Base-by-base conservation (phyloP, 768 basidiomycete genomes). In the Ramaria rubella region DNA sequence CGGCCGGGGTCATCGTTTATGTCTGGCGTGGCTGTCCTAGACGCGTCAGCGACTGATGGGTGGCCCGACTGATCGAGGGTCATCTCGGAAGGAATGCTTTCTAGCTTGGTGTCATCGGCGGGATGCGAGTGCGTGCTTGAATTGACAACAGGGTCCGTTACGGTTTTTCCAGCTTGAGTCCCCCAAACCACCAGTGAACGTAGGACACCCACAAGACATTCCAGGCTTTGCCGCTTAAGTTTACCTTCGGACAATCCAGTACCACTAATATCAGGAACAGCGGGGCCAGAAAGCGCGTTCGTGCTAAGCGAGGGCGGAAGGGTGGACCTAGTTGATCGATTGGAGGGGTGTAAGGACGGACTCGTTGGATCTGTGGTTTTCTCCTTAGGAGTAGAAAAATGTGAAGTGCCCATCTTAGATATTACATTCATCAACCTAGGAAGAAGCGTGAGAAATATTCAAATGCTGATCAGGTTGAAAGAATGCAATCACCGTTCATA, bases 131-230 rank as follows among this genome's bases (percentile, higher is more conserved):
- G 19, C 5, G 29, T 24, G 19, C n/a, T 33, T 27, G 44, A 19
- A 27, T 19, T 30, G 11, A 57, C 7, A 14, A 38, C 45, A 24
- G 71, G 67, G 60, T 77, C 80, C 23, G 64, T 59, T 30, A 70
- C 69, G 30, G 64, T 67, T 49, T 69, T 68, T 0, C 66, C 64
- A 30, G 81, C 68, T 24, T 77, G 73, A 17, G 81, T 90, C 4
- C 90, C 91, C 96, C 96, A 99, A 7, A 82, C 79, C 6, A 96
- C 92, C 27, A 99, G 80, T 2, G 93, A 95, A 60, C 88, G 82
- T 48, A 99, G 75, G 5, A 96, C 87, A 43, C 87, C 79, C 33
- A 89, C 91, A 12, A 98, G 79, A 67, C 91, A 94, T 67, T 98
- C 95, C n/a, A 98, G 77, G n/a, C 87, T 86, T 66, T 97, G 95